Evolutionary conservation across 768 basidiomycete species (phyloP), one percentile per base, ranked within the genome.

Genomic region (Erythrobasidium yunnanense): DNA sequence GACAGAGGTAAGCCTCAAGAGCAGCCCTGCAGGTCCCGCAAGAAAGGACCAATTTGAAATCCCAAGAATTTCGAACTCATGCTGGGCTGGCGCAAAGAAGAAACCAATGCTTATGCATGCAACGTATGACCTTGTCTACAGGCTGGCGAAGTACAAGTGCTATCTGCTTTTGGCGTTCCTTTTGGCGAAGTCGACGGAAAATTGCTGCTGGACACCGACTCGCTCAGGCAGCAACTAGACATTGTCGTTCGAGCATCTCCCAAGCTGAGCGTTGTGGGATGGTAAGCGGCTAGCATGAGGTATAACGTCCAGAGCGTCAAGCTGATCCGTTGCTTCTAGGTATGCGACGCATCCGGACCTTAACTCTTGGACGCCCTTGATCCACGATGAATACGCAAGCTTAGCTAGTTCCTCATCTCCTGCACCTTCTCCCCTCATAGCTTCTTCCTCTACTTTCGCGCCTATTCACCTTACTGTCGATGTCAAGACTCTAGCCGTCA

Each of bases 331-430:
- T 38, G 25, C 57, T 2, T 33, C 27, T 20, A 66, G 67, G 67
- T 68, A 68, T 52, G 58, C 67, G n/a, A 68, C 67, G 25, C 23
- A 35, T 4, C 60, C 67, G n/a, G 34, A 68, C 34, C 67, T 68
- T 50, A 68, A 68, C 60, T 68, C 67, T 7, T 68, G 46, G 56
- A 68, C 67, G 17, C 67, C 67, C 35, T 35, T 68, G 23, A 68
- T 68, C 58, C 67, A 68, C 60, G 67, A 68, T 23, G 34, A 49
- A 23, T 34, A 23, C 32, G 23, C 35, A 2, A 34, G 27, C 51
- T 23, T 54, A 34, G 23, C 52, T 42, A 30, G 23, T 22, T 30
- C 52, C 33, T 30, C 52, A 30, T 17, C 52, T 54, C 52, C 11
- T 23, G 20, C 52, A 8, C 52, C 13, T 25, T 7, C 52, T 11